Evolutionary conservation across 441 rosid species (phyloP).

Genomic region (Codiaeum variegatum): DNA sequence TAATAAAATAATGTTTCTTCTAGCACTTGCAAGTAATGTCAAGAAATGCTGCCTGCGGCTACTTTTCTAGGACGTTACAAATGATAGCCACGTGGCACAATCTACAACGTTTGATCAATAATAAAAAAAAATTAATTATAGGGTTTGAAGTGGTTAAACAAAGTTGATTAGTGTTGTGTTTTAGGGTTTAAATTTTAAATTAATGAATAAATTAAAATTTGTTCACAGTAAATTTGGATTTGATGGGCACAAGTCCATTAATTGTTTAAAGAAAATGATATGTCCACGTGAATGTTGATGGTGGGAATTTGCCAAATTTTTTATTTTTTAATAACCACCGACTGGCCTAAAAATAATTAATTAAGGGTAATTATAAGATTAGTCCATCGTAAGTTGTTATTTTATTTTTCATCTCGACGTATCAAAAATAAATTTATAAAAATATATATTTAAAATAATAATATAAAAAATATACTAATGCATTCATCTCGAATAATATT

Average conservation of each 20-base stretch:
- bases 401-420: too few species aligned
- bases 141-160: constrained; percentile 1
- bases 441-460: too few species aligned
- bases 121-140: neutral
- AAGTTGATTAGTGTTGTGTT: too few species aligned
- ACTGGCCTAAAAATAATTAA: neutral
- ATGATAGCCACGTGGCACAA: neutral
- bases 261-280: constrained; percentile 25
- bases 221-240: constrained; percentile 20
- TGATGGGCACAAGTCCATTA: constrained; percentile 29
- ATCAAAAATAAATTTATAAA: too few species aligned
- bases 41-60: constrained; percentile 8
- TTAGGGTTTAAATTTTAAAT: neutral
- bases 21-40: neutral
- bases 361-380: too few species aligned
- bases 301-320: constrained; percentile 30
- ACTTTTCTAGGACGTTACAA: neutral
- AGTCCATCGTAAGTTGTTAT: too few species aligned
- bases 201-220: constrained; percentile 2
- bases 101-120: neutral
- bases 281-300: constrained; percentile 32
- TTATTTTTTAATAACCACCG: constrained; percentile 14
- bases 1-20: too few species aligned
- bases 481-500: too few species aligned
- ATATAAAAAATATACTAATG: too few species aligned